A percentile compares a stretch with the other conserved stretches of the same genome.
phyloP scores from a whole-genome alignment of 176 grass and related monocot species.

The Chrysopogon serrulatus region DNA sequence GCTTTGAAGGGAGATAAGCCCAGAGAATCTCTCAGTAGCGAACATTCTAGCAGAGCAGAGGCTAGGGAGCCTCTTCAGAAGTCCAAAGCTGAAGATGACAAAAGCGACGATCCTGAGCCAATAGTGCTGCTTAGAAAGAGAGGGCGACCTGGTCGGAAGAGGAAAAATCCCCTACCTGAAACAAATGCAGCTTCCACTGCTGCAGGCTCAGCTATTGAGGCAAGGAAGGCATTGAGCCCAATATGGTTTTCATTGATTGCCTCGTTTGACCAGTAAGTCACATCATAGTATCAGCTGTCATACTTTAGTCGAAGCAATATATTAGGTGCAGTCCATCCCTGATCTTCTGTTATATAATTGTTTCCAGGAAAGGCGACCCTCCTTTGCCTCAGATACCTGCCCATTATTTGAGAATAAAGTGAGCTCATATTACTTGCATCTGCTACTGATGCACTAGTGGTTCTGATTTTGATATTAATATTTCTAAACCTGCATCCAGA shows the following conservation, averaged over 20 bases:
- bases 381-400: conserved; percentile 61
- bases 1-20: conserved; percentile 47
- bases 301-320: conserved; percentile 14
- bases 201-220: conserved; percentile 16
- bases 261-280: conserved; percentile 62
- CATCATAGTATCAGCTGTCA: conserved; percentile 8
- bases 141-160: conserved; percentile 43
- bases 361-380: conserved; percentile 66
- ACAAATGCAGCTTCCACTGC: conserved; percentile 23
- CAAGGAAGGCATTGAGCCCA: conserved; percentile 23
- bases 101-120: conserved; percentile 37
- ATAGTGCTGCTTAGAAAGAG: conserved; percentile 39
- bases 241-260: conserved; percentile 84
- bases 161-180: conserved; percentile 35
- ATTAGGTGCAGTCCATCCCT: conserved; percentile 3
- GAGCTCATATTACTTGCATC: conserved; percentile 31
- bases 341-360: conserved; percentile 30
- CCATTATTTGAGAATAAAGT: conserved; percentile 82
- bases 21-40: conserved; percentile 41
- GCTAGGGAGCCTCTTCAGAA: conserved; percentile 44
- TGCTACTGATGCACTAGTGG: conserved; percentile 2
- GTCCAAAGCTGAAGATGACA: conserved; percentile 53
- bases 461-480: conserved; percentile 16
- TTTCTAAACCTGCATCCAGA: not conserved
- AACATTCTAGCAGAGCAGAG: conserved; percentile 32